phyloP scores from a whole-genome alignment of 805 yeast genomes.

The Teunomyces cretensis region DNA sequence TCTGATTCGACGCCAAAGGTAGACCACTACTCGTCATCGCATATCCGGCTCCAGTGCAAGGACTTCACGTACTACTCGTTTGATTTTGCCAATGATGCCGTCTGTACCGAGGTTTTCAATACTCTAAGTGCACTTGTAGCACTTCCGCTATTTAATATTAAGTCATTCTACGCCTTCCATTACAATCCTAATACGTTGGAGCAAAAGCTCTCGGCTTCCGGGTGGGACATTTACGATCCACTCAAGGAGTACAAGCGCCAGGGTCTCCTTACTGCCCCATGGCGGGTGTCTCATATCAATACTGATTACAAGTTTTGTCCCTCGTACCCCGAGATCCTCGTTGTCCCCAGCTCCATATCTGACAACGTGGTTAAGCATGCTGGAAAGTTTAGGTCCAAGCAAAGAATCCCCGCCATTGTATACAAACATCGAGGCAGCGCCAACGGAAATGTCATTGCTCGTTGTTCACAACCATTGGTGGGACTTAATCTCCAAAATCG shows the following conservation, averaged over 20 bases:
- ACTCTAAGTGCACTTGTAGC: conserved; percentile 62
- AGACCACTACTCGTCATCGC: conserved; percentile 46
- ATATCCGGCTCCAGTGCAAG: conserved; percentile 71
- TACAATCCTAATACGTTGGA: conserved; percentile 79
- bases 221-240: conserved; percentile 74
- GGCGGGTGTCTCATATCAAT: conserved; percentile 76
- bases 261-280: conserved; percentile 50
- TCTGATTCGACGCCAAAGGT: background rate
- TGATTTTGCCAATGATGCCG: conserved; percentile 59
- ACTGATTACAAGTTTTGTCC: conserved; percentile 62
- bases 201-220: conserved; percentile 42
- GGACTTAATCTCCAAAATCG: conserved; percentile 80
- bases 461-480: conserved; percentile 92
- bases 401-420: conserved; percentile 77
- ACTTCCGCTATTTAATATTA: conserved; percentile 43
- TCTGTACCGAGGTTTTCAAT: conserved; percentile 71
- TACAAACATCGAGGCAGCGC: conserved; percentile 59
- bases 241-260: conserved; percentile 69
- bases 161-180: conserved; percentile 70
- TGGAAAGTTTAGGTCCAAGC: conserved; percentile 80
- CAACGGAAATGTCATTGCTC: conserved; percentile 74
- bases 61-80: conserved; percentile 83
- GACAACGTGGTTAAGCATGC: conserved; percentile 85
- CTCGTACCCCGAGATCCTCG: conserved; percentile 68
- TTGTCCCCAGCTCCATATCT: conserved; percentile 75